Evolutionary conservation across 768 basidiomycete genomes (phyloP), one percentile per base, ranked within the genome.

Genomic region (Dioszegia aurantiaca): DNA sequence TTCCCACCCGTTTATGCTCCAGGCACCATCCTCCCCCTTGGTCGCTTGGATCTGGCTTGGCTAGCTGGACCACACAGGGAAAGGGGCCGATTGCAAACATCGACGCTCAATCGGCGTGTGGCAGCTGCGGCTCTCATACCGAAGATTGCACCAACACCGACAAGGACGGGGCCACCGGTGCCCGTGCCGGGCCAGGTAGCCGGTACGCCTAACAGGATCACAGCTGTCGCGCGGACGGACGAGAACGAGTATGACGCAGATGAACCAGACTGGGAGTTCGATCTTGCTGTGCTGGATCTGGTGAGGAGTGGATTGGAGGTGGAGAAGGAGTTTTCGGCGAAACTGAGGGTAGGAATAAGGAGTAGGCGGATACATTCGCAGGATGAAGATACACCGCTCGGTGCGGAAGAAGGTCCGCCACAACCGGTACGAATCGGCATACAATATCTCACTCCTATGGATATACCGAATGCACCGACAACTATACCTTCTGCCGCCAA

Each of bases 21-120:
- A 0, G 93, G 93, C 1, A 81, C 81, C 23, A 79, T 86, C 40
- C 82, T 93, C 17, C 83, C 89, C 16, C 82, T 95, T 3, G 91
- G 91, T n/a, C 80, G 87, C 58, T 80, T 94, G 23, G 90, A 95
- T 70, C 86, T 97, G 43, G 83, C 84, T 12, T 97, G 93, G 93
- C 79, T 85, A 37, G 59, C 67, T 43, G 90, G 90, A 6, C 83
- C 84, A 2, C 87, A 86, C 63, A 89, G 89, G 9, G 89, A 93
- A 77, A 86, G 86, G 26, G 93, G 92, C 0, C 82, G 90, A 27
- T 80, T 97, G 1, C 79, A 93, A 28, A 94, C 92, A 1, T 92
- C 91, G 77, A 88, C 88, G 80, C 79, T 97, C 1, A 89, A 90
- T 19, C 84, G 92, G 47, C 81, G 86, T 41, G 85, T 93, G 59